These are phyloP conservation scores for Amauroascus verrucosus DNA, from an alignment of 2,329 filamentous ascomycete species.

Conservation along the genomic window DNA sequence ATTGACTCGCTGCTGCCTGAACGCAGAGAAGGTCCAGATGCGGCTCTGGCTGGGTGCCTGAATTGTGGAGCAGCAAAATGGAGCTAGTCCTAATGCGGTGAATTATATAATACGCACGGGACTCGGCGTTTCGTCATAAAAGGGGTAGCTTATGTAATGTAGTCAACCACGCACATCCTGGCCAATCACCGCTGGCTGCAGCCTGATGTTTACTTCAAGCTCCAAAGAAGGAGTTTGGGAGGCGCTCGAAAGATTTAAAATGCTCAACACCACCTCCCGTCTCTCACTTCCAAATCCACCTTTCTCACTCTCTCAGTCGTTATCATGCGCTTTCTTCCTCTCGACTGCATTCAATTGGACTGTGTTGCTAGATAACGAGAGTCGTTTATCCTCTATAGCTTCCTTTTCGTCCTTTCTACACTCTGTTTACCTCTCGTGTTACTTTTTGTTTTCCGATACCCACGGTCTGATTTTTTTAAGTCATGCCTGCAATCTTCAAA, in stretches of 20 bases:
- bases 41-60: conserved; percentile 5
- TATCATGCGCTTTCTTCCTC: background rate
- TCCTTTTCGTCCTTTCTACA: background rate
- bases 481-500: conserved; percentile 25
- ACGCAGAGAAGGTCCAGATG: background rate
- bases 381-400: background rate
- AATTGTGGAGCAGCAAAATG: background rate
- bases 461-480: background rate
- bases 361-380: background rate
- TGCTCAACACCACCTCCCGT: background rate
- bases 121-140: background rate
- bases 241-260: background rate
- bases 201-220: conserved; percentile 5
- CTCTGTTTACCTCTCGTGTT: background rate
- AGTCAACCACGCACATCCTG: background rate
- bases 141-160: background rate
- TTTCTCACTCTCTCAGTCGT: background rate
- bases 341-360: background rate
- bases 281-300: background rate
- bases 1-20: background rate
- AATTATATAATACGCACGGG: background rate
- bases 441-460: background rate
- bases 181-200: conserved; percentile 8
- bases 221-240: background rate
- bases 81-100: background rate